Base-by-base conservation (phyloP, 352 stramenopile species). In the Pythium periplocum region DNA sequence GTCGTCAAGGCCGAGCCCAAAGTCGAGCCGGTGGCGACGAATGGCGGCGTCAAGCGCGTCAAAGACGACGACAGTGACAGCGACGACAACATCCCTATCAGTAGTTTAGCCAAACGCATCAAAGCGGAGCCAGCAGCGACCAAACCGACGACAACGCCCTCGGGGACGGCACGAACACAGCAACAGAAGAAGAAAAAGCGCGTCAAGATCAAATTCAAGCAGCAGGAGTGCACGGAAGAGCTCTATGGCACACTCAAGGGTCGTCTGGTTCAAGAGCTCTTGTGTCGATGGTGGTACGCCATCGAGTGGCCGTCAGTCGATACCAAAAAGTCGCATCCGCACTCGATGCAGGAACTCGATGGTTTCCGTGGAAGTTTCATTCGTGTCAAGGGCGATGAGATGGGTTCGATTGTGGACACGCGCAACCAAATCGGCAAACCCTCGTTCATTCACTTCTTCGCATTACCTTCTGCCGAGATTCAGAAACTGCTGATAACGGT, bases 221-320 rank as follows among this genome's bases (percentile, higher is more conserved):
- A 94, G 59, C 81, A 94, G 51, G 83, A 90, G 57, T 89, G 75
- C 59, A 87, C 83, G 31, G 83, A 94, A 54, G 68, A 88, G 48
- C 65, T 94, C 26, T 94, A 94, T 50, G 60, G 85, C 46, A 78
- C 83, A 47, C 66, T 90, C 12, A 94, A 94, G 63, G 83, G 83
- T 0, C 68, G 66, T 44, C 47, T 94, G 8, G 78, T 71, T 9
- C 83, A 94, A 57, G 76, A 92, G 57, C 58, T 94, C 46, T 57
- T 94, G 43, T 94, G 83, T 64, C 78, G 83, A 26, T 94, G 83
- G 83, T 94, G 83, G 83, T 94, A 94, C 46, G 83, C 80, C 6
- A 65, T 94, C 32, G 69, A 90, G 53, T 94, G 83, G 83, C 83
- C 83, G 8, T 69, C 75, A 0, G 57, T 57, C 9, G 69, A 87